phyloP scores from a whole-genome alignment of 345 rosid species.

The Aquilaria sinensis region DNA sequence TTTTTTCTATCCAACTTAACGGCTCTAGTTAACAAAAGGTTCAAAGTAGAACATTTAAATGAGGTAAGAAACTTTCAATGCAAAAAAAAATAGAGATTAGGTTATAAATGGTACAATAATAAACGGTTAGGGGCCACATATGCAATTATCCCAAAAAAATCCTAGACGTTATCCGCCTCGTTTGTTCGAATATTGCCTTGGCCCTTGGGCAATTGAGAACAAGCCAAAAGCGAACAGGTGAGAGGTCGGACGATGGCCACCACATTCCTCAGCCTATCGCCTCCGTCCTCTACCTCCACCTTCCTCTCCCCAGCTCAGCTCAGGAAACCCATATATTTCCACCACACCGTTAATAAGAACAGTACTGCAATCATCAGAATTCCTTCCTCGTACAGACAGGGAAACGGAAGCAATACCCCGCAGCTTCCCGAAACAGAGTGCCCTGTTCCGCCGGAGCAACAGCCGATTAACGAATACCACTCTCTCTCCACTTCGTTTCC shows the following conservation, averaged over 20 bases:
- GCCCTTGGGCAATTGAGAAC: too few species aligned
- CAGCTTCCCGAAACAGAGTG: slow-evolving; percentile 61
- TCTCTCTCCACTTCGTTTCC: slow-evolving; percentile 80
- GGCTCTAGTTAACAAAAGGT: too few species aligned
- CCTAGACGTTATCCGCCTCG: too few species aligned
- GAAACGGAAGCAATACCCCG: slow-evolving; percentile 49
- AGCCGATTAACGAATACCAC: slow-evolving; percentile 82
- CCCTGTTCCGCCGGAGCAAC: slow-evolving; percentile 82
- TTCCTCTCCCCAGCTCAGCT: slow-evolving; percentile 12
- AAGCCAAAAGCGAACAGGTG: not conserved
- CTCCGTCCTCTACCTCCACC: slow-evolving; percentile 13
- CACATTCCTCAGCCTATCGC: slow-evolving; percentile 15
- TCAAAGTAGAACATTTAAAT: too few species aligned
- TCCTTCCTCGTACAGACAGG: slow-evolving; percentile 32
- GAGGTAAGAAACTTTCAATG: too few species aligned
- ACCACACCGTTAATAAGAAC: slow-evolving; percentile 12
- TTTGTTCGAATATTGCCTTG: too few species aligned
- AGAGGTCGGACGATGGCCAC: slow-evolving; percentile 17
- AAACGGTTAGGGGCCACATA: too few species aligned
- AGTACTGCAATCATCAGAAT: slow-evolving; percentile 4
- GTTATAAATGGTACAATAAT: too few species aligned
- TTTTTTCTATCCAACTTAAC: too few species aligned
- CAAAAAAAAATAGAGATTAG: too few species aligned
- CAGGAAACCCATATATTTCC: slow-evolving; percentile 9
- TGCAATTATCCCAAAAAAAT: too few species aligned